A percentile compares a stretch with the other conserved stretches of the same genome.
phyloP scores from a whole-genome alignment of 192 early-diverging fungal species.

The Jimgerdemannia lactiflua region DNA sequence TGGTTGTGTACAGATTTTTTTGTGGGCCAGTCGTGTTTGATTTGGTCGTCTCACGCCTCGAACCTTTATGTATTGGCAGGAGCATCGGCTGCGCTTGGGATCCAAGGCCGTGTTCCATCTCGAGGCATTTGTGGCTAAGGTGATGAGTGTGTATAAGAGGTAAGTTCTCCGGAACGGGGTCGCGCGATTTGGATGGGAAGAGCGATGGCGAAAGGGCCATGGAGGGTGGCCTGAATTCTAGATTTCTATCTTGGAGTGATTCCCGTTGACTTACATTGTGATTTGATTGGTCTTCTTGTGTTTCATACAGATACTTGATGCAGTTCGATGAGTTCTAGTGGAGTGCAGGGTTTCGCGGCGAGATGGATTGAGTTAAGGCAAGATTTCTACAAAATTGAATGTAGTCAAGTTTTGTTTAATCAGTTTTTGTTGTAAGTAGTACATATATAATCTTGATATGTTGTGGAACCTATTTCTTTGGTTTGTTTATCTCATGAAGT shows the following conservation, averaged over 20 bases:
- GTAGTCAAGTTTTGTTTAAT: too few species aligned
- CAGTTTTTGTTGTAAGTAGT: too few species aligned
- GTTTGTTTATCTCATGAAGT: too few species aligned
- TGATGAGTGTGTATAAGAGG: constrained; percentile 91
- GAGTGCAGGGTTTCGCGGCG: too few species aligned
- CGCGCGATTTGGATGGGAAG: background rate
- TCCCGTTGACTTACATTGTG: too few species aligned
- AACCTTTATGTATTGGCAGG: constrained; percentile 26
- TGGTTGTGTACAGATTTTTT: background rate
- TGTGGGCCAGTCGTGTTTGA: background rate
- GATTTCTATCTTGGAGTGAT: too few species aligned
- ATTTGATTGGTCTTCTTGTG: background rate
- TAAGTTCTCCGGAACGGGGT: constrained; percentile 25
- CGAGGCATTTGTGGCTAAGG: constrained; percentile 89
- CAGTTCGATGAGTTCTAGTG: background rate
- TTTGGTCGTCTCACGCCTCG: constrained; percentile 4
- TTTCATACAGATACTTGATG: background rate
- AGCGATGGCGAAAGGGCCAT: too few species aligned
- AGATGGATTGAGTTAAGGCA: too few species aligned
- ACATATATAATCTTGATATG: too few species aligned
- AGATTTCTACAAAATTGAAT: too few species aligned
- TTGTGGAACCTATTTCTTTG: too few species aligned
- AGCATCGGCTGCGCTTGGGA: constrained; percentile 83
- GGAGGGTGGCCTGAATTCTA: too few species aligned
- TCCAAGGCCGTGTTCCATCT: constrained; percentile 94